Evolutionary conservation across 192 early-diverging fungal genomes (phyloP).

Genomic region (Backusella morwellensis): DNA sequence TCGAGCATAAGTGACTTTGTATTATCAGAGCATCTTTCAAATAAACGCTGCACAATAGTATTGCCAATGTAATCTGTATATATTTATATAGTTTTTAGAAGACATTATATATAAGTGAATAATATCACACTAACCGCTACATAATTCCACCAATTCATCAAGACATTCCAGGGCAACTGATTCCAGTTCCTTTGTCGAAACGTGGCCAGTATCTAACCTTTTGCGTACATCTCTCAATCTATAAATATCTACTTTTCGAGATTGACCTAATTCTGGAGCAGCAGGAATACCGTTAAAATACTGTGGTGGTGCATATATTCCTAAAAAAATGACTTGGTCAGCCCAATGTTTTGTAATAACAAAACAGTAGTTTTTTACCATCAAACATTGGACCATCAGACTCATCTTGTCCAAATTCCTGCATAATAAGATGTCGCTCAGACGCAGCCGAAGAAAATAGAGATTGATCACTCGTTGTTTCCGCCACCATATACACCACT

Average conservation of each 20-base stretch:
- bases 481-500: constrained; percentile 26
- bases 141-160: constrained; percentile 85
- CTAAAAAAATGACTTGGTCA: constrained; percentile 14
- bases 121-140: constrained; percentile 63
- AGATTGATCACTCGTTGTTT: constrained; percentile 27
- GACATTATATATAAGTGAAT: neutral
- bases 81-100: constrained; percentile 31
- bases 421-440: constrained; percentile 42
- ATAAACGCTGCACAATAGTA: constrained; percentile 88
- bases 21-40: constrained; percentile 74
- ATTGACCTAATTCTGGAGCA: constrained; percentile 66
- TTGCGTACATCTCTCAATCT: constrained; percentile 89
- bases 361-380: constrained; percentile 9
- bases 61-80: constrained; percentile 91
- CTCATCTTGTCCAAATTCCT: constrained; percentile 39
- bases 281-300: constrained; percentile 63
- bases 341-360: neutral
- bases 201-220: constrained; percentile 71
- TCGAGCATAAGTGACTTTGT: constrained; percentile 75
- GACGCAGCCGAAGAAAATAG: constrained; percentile 19
- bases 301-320: constrained; percentile 17
- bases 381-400: constrained; percentile 32
- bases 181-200: constrained; percentile 72
- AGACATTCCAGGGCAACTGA: constrained; percentile 74
- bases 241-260: constrained; percentile 72